Evolutionary conservation across 2,329 filamentous ascomycete genomes (phyloP).

Genomic region (Penicillium sp.): DNA sequence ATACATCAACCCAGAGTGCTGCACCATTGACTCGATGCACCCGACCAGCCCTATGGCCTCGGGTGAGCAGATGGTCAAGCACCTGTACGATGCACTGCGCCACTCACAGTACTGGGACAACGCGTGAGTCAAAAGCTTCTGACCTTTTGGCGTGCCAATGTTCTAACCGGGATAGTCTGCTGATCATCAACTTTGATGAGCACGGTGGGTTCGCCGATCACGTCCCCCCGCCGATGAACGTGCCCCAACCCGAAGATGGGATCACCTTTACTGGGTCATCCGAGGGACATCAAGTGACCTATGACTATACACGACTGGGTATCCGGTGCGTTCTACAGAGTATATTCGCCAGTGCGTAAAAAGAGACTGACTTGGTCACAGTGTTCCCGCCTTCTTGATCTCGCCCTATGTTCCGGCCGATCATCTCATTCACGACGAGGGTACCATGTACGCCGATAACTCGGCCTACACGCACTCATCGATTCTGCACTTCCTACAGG

Average conservation of each 20-base stretch:
- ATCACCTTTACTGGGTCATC: constrained; percentile 31
- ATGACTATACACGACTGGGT: constrained; percentile 39
- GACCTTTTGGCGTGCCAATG: background rate
- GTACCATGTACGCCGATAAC: constrained; percentile 35
- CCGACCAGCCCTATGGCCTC: constrained; percentile 38
- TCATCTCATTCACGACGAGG: constrained; percentile 37
- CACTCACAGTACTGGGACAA: constrained; percentile 40
- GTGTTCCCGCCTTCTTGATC: constrained; percentile 37
- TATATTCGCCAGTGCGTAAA: background rate
- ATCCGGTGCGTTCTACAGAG: constrained; percentile 25
- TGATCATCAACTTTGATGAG: constrained; percentile 43
- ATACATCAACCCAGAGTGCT: constrained; percentile 45
- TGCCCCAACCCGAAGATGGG: constrained; percentile 33
- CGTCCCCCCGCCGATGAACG: constrained; percentile 35
- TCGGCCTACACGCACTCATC: constrained; percentile 41
- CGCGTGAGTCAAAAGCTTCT: constrained; percentile 16
- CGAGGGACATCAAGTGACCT: constrained; percentile 33
- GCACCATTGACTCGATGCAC: constrained; percentile 38
- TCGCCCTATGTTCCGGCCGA: constrained; percentile 33
- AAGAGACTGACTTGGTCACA: background rate
- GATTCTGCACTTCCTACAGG: constrained; percentile 40
- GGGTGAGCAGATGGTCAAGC: constrained; percentile 40
- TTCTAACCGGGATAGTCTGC: constrained; percentile 20
- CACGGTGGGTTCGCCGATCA: constrained; percentile 43
- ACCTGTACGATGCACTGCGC: constrained; percentile 42